phyloP scores from a whole-genome alignment of 768 basidiomycete species.

The Gymnopilus junonius region DNA sequence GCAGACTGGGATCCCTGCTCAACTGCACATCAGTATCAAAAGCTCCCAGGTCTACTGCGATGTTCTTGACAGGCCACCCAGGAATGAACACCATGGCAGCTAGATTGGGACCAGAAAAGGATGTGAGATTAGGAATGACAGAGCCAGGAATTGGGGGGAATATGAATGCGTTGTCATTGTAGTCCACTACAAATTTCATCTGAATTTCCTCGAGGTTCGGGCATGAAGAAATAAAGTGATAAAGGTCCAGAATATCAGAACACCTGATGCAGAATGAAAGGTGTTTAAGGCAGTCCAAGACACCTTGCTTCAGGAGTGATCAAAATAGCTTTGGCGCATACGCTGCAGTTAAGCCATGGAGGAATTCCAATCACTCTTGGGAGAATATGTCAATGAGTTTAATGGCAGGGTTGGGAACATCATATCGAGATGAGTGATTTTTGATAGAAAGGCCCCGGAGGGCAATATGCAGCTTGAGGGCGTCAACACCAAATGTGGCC shows the following conservation, averaged over 20 bases:
- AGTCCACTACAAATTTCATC: neutral
- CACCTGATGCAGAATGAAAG: neutral
- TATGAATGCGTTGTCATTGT: neutral
- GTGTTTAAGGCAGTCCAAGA: neutral
- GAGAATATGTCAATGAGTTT: neutral
- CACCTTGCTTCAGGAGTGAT: neutral
- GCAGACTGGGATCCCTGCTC: neutral
- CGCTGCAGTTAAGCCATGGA: neutral
- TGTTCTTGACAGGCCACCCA: neutral
- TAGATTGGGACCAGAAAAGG: neutral
- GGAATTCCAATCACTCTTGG: neutral
- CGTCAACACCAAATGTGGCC: no score
- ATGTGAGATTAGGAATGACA: neutral
- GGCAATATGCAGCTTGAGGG: neutral
- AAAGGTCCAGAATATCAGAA: neutral
- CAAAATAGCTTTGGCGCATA: neutral
- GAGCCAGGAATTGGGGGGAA: neutral
- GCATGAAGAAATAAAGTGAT: neutral
- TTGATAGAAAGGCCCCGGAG: neutral
- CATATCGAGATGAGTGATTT: neutral
- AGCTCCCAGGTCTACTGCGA: neutral
- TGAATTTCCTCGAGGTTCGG: neutral
- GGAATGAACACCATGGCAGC: neutral
- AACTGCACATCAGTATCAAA: neutral
- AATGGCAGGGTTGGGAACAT: neutral